A percentile compares a stretch with the other conserved stretches of the same genome.
Evolutionary conservation across 2,329 filamentous ascomycete genomes (phyloP).

Genomic region (Bipolaris zeicola): DNA sequence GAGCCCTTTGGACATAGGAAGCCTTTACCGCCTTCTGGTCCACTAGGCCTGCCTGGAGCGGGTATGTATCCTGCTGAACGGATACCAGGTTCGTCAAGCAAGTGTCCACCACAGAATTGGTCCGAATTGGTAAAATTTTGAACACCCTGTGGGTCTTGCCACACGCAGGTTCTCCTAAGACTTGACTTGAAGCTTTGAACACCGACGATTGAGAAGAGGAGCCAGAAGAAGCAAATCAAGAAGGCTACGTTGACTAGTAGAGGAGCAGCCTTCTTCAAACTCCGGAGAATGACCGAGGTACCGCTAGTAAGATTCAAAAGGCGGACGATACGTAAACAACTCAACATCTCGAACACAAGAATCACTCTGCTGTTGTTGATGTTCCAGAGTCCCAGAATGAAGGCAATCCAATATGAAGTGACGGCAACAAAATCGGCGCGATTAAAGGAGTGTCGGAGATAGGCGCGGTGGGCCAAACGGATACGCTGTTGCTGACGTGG

Average conservation of each 20-base stretch:
- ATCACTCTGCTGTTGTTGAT: constrained; percentile 73
- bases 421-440: constrained; percentile 93
- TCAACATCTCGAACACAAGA: constrained; percentile 95
- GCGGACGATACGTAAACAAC: constrained; percentile 88
- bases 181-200: constrained; percentile 83
- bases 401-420: constrained; percentile 92
- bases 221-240: constrained; percentile 95
- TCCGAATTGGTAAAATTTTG: constrained; percentile 62
- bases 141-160: constrained; percentile 56
- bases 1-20: constrained; percentile 87
- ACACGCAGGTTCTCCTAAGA: constrained; percentile 56
- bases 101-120: constrained; percentile 85
- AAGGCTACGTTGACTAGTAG: constrained; percentile 92
- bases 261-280: constrained; percentile 93
- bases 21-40: constrained; percentile 67
- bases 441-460: constrained; percentile 94
- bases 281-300: constrained; percentile 90
- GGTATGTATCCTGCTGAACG: constrained; percentile 68
- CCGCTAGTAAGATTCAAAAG: constrained; percentile 91
- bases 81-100: constrained; percentile 61
- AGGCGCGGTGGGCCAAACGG: constrained; percentile 87
- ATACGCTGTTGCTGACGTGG: constrained; percentile 77
- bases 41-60: constrained; percentile 46
- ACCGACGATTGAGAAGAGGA: constrained; percentile 94
- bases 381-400: constrained; percentile 71